phyloP scores from a whole-genome alignment of 805 yeast species.

The Wickerhamiella domercqiae region DNA sequence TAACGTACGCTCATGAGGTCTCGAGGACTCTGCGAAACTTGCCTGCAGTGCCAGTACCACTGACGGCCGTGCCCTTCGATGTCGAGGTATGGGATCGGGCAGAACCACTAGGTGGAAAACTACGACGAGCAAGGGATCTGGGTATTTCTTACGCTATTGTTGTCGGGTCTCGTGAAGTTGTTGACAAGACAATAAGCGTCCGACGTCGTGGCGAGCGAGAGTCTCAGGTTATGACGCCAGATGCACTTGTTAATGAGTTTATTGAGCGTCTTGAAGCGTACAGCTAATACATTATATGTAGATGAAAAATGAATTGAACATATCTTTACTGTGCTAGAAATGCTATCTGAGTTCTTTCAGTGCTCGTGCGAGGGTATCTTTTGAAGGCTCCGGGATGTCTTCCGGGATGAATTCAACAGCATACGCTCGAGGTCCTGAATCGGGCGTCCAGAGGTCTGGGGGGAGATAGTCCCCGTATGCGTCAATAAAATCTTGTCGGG shows the following conservation, averaged over 20 bases:
- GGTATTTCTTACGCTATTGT: conserved; percentile 71
- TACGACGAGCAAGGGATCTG: conserved; percentile 58
- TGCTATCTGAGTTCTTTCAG: neutral
- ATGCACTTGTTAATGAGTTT: conserved; percentile 41
- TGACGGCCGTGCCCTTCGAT: conserved; percentile 45
- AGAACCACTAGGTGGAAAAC: conserved; percentile 67
- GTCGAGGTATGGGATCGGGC: conserved; percentile 63
- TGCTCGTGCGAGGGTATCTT: conserved; percentile 5
- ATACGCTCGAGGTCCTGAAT: conserved; percentile 22
- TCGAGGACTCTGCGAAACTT: conserved; percentile 26
- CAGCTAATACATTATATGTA: neutral
- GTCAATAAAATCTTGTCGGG: conserved; percentile 31
- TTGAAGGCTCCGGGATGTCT: conserved; percentile 12
- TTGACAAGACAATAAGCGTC: conserved; percentile 42
- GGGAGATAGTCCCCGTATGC: conserved; percentile 45
- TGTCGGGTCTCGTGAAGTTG: conserved; percentile 75
- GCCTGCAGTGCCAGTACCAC: conserved; percentile 32
- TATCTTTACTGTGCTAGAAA: neutral
- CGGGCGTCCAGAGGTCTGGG: conserved; percentile 34
- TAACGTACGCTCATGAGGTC: conserved; percentile 37
- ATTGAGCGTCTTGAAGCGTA: conserved; percentile 15
- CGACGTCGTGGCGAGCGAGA: conserved; percentile 40
- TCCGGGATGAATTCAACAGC: conserved; percentile 12
- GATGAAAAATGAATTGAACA: neutral
- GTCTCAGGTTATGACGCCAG: conserved; percentile 28